A percentile compares a stretch with the other conserved stretches of the same genome.
These are phyloP conservation scores for Epichloe coenophiala DNA, from an alignment of 2,329 filamentous ascomycete species.

Conservation along the genomic window DNA sequence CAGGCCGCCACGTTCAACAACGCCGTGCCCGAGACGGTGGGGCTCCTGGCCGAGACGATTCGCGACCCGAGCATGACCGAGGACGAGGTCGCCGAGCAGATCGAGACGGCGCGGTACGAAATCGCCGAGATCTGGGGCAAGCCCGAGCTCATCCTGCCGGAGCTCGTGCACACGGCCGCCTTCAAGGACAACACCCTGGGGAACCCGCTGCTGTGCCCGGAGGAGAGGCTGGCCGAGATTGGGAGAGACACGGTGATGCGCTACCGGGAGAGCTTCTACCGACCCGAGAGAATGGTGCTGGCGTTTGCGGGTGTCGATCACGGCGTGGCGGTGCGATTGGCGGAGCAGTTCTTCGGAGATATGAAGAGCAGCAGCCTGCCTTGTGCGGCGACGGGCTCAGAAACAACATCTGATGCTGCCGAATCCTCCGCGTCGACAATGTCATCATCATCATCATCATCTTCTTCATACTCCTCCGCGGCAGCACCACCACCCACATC, in stretches of 20 bases:
- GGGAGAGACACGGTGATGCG: constrained; percentile 57
- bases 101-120: constrained; percentile 88
- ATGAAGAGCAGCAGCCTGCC: constrained; percentile 43
- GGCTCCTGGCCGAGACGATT: constrained; percentile 84
- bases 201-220: constrained; percentile 82
- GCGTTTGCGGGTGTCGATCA: constrained; percentile 91
- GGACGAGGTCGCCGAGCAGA: constrained; percentile 72
- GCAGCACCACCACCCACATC: constrained; percentile 15
- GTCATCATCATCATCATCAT: constrained; percentile 15
- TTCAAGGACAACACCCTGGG: constrained; percentile 94
- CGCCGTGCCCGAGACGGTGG: constrained; percentile 70
- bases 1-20: constrained; percentile 96
- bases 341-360: constrained; percentile 80
- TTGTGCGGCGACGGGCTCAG: constrained; percentile 35
- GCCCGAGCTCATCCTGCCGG: constrained; percentile 87
- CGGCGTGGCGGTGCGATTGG: constrained; percentile 60
- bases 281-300: constrained; percentile 81
- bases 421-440: constrained; percentile 17
- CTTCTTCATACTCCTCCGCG: constrained; percentile 18
- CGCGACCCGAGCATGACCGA: constrained; percentile 74
- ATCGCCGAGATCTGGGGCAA: constrained; percentile 97
- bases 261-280: constrained; percentile 75
- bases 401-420: constrained; percentile 30
- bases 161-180: constrained; percentile 88
- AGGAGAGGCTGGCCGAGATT: constrained; percentile 67